Evolutionary conservation across 495 filamentous ascomycete genomes (phyloP).

Genomic region (Pyrenopolyporus hunteri): DNA sequence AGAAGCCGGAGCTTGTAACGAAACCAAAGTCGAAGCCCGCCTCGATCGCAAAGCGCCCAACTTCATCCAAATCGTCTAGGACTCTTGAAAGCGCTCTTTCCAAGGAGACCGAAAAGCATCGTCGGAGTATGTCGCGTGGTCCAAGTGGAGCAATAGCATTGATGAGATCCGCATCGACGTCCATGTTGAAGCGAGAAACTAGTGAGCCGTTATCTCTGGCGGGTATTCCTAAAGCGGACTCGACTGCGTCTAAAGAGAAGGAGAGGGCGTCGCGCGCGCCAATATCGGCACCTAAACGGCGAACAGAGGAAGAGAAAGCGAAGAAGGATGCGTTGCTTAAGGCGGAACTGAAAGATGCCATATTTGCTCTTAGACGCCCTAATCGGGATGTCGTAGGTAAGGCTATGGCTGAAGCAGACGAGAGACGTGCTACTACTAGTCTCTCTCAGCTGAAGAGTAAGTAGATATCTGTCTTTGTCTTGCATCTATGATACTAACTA

Average conservation of each 20-base stretch:
- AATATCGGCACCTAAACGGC: slow-evolving; percentile 24
- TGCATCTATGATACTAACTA: slow-evolving; percentile 35
- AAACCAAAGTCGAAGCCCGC: slow-evolving; percentile 58
- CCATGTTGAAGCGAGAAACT: slow-evolving; percentile 66
- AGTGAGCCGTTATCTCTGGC: slow-evolving; percentile 63
- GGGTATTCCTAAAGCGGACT: slow-evolving; percentile 54
- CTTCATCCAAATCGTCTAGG: slow-evolving; percentile 57
- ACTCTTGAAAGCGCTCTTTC: slow-evolving; percentile 74
- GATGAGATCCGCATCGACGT: slow-evolving; percentile 72
- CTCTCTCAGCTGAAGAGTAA: slow-evolving; percentile 49
- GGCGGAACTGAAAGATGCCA: slow-evolving; percentile 82
- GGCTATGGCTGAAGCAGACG: slow-evolving; percentile 72
- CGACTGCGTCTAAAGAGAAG: slow-evolving; percentile 49
- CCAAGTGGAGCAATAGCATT: slow-evolving; percentile 61
- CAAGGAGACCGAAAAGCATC: slow-evolving; percentile 61
- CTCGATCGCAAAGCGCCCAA: slow-evolving; percentile 59
- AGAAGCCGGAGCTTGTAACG: slow-evolving; percentile 27
- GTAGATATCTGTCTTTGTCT: slow-evolving; percentile 15
- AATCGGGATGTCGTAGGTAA: slow-evolving; percentile 80
- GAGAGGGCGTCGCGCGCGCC: slow-evolving; percentile 38
- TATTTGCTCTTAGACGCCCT: slow-evolving; percentile 81
- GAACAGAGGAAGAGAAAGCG: slow-evolving; percentile 62
- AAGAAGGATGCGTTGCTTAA: slow-evolving; percentile 78
- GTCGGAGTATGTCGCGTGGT: slow-evolving; percentile 57
- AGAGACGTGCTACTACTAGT: slow-evolving; percentile 58